Conservation (phyloP, 2,329 filamentous ascomycete genomes). For the Paecilomyces niveus region DNA sequence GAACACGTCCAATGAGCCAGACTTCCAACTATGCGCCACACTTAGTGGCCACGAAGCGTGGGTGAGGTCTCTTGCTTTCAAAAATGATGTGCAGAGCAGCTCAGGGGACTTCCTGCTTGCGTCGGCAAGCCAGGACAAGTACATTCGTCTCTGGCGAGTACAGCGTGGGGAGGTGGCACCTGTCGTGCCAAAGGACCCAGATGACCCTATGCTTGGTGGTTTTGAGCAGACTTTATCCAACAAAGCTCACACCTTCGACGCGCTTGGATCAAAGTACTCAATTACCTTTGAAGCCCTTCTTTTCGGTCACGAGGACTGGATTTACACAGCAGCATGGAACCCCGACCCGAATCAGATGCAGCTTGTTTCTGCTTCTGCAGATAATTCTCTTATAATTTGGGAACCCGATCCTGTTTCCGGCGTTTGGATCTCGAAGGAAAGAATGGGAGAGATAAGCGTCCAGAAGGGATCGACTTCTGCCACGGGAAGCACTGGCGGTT, state of each 20-base stretch:
- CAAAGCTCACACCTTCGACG: slow-evolving; percentile 72
- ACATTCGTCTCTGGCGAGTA: slow-evolving; percentile 87
- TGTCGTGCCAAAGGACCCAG: slow-evolving; percentile 32
- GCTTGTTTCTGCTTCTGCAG: slow-evolving; percentile 83
- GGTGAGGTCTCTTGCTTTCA: slow-evolving; percentile 80
- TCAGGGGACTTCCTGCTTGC: slow-evolving; percentile 70
- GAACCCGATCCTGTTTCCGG: slow-evolving; percentile 75
- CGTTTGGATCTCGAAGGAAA: slow-evolving; percentile 79
- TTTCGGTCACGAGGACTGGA: slow-evolving; percentile 96
- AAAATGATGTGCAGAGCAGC: slow-evolving; percentile 49
- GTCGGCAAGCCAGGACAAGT: slow-evolving; percentile 95
- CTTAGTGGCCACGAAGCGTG: slow-evolving; percentile 89
- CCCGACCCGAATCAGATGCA: slow-evolving; percentile 52
- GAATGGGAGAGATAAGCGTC: slow-evolving; percentile 86
- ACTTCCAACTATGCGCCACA: slow-evolving; percentile 67
- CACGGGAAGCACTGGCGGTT: slow-evolving; percentile 90
- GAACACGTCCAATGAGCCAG: slow-evolving; percentile 26
- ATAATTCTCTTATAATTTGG: slow-evolving; percentile 93
- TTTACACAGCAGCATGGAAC: slow-evolving; percentile 80
- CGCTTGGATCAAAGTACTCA: slow-evolving; percentile 58
- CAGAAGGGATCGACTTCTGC: slow-evolving; percentile 95
- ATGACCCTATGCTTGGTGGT: slow-evolving; percentile 28
- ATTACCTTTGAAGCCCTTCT: slow-evolving; percentile 90
- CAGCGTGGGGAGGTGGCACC: slow-evolving; percentile 62
- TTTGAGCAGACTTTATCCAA: slow-evolving; percentile 71